Evolutionary conservation across 1,139 yeast genomes (phyloP), one percentile per base, ranked within the genome.

Genomic region (Zygosaccharomyces pseudobailii): DNA sequence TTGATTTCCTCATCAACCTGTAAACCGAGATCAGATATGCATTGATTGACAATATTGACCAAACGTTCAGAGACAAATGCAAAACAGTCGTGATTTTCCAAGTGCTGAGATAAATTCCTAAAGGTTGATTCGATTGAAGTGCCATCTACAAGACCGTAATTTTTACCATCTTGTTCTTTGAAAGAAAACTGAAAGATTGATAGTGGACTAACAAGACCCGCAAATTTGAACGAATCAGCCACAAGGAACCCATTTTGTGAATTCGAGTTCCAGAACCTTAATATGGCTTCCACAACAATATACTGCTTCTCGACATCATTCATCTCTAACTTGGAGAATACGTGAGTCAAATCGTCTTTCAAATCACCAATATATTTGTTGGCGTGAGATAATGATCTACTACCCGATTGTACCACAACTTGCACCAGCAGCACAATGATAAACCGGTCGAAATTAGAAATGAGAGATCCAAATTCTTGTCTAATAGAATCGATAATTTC

Each of bases 371-470:
- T 73, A 63, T 86, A 82, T 56, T 80, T 80, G 46, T 82, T 83
- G 36, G 89, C 89, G 48, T 95, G 95, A 22, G 95, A 87, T 40
- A 90, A 76, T 0, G 97, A 89, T 62, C 97, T 78, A 40, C 88
- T 84, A 23, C 97, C 97, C 51, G 89, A 82, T 59, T 82, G 84
- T 41, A 94, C 86, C 47, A 88, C 75, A 0, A 86, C 75, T 60
- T 87, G 90, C 55, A 84, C 74, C 22, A 89, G 68, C 24, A 87
- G 69, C 31, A 84, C 79, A 36, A 84, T 72, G 36, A 80, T 64
- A 50, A 82, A 70, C 54, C 75, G 66, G 55, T 75, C 71, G 55
- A 78, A 52, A 62, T 77, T 67, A 2, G 65, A 57, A 60, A 48
- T 61, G 49, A 40, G 51, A 49, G 40, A 58, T 50, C 57, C 58